phyloP scores from a whole-genome alignment of 768 basidiomycete species.

The Auriculariales sp. region DNA sequence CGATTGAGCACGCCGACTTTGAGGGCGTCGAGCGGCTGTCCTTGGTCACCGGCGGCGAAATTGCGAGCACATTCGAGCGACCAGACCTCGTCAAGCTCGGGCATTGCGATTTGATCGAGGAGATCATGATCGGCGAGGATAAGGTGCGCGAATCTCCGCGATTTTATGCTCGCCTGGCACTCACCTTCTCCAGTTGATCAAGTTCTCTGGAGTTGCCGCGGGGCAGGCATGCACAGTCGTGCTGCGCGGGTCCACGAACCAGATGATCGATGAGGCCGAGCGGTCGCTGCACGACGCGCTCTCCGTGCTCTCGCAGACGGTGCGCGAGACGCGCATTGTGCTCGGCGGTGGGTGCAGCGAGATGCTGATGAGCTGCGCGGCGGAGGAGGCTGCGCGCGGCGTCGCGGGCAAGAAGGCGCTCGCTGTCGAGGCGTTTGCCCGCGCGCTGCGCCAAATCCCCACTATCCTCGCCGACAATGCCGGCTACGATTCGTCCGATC shows the following conservation, averaged over 20 bases:
- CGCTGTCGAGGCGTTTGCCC: conserved; percentile 82
- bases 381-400: conserved; percentile 74
- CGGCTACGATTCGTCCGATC: conserved; percentile 92
- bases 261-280: conserved; percentile 99
- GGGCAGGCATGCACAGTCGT: conserved; percentile 98
- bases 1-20: conserved; percentile 97
- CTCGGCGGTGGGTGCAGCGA: conserved; percentile 96
- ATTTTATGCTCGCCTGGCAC: neutral
- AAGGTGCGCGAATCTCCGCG: conserved; percentile 40
- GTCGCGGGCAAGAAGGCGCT: conserved; percentile 92
- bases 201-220: conserved; percentile 97
- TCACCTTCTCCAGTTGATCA: conserved; percentile 59
- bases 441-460: conserved; percentile 87
- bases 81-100: conserved; percentile 90
- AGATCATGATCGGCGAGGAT: conserved; percentile 99
- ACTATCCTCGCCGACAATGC: conserved; percentile 96
- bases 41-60: conserved; percentile 94
- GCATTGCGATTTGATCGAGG: conserved; percentile 87
- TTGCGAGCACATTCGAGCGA: conserved; percentile 86
- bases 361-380: conserved; percentile 93
- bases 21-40: conserved; percentile 95
- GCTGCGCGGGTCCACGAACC: conserved; percentile 88
- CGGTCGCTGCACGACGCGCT: conserved; percentile 95
- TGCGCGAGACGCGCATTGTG: conserved; percentile 88
- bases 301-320: conserved; percentile 92